These are phyloP conservation scores for Penicillium olsonii DNA, from an alignment of 2,329 filamentous ascomycete species.

Conservation along the genomic window DNA sequence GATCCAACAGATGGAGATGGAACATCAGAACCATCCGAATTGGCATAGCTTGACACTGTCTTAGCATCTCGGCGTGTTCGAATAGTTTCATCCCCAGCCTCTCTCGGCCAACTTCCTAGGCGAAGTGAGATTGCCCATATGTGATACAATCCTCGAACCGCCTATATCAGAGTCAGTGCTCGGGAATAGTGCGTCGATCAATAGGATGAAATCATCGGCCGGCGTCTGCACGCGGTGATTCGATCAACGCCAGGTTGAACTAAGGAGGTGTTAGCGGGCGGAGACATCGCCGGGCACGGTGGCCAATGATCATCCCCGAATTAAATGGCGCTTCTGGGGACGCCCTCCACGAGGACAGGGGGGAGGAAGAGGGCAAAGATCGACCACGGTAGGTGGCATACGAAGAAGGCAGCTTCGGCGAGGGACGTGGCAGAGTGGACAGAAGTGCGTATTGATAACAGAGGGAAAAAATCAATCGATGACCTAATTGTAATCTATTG, in stretches of 20 bases:
- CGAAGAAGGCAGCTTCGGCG: conserved; percentile 25
- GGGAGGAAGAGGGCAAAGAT: conserved; percentile 15
- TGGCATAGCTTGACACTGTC: not conserved
- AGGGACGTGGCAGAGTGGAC: conserved; percentile 14
- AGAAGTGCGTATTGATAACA: conserved; percentile 14
- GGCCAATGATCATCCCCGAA: conserved; percentile 20
- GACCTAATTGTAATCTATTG: conserved; percentile 16
- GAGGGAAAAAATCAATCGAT: conserved; percentile 1
- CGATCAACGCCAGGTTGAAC: conserved; percentile 6
- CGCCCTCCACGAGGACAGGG: conserved; percentile 18
- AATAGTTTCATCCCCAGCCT: not conserved
- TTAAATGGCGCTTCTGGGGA: conserved; percentile 28
- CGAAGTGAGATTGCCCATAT: not conserved
- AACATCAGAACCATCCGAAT: not conserved
- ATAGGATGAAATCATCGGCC: conserved; percentile 24
- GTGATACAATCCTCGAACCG: not conserved
- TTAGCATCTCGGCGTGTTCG: not conserved
- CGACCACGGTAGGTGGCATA: conserved; percentile 18
- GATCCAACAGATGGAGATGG: not conserved
- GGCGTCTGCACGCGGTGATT: conserved; percentile 17
- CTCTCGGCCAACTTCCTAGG: not conserved
- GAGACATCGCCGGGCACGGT: conserved; percentile 7
- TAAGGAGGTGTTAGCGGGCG: conserved; percentile 16
- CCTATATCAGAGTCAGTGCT: conserved; percentile 1
- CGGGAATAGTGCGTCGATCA: conserved; percentile 10